Percentiles rank a stretch among this genome's conserved stretches.
Evolutionary conservation across 257 asterid species (phyloP).

Genomic region (Oldenlandia corymbosa): DNA sequence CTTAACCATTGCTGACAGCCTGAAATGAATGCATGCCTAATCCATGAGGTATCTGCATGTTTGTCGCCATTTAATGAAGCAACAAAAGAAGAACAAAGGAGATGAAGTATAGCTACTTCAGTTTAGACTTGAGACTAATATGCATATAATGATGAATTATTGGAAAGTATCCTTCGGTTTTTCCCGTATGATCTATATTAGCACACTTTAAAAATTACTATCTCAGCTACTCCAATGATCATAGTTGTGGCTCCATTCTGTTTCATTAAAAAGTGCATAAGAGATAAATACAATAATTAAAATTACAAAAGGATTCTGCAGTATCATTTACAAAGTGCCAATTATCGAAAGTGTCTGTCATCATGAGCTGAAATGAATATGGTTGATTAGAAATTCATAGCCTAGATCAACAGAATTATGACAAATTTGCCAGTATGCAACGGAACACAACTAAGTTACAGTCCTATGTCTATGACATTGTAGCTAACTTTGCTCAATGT

Average conservation of each 20-base stretch:
- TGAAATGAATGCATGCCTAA: no score
- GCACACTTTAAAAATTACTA: not conserved
- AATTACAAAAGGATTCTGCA: not conserved
- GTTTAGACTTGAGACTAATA: not conserved
- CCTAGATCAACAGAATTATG: not conserved
- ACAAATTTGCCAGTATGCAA: not conserved
- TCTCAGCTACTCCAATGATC: not conserved
- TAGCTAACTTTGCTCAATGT: not conserved
- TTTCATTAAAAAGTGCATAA: not conserved
- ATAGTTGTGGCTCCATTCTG: not conserved
- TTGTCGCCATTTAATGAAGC: not conserved
- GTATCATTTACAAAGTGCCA: no score
- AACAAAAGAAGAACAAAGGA: not conserved
- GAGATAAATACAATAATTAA: not conserved
- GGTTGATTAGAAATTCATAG: not conserved
- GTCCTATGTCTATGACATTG: not conserved
- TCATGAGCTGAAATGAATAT: not conserved
- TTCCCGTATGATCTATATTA: no score
- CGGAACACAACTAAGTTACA: not conserved
- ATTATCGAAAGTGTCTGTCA: not conserved
- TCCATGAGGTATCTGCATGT: no score
- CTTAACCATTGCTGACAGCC: not conserved
- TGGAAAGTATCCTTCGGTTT: no score
- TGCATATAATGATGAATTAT: no score
- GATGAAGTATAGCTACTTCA: not conserved